Evolutionary conservation across 306 rosid species (phyloP).

Genomic region (Sophora flavescens): DNA sequence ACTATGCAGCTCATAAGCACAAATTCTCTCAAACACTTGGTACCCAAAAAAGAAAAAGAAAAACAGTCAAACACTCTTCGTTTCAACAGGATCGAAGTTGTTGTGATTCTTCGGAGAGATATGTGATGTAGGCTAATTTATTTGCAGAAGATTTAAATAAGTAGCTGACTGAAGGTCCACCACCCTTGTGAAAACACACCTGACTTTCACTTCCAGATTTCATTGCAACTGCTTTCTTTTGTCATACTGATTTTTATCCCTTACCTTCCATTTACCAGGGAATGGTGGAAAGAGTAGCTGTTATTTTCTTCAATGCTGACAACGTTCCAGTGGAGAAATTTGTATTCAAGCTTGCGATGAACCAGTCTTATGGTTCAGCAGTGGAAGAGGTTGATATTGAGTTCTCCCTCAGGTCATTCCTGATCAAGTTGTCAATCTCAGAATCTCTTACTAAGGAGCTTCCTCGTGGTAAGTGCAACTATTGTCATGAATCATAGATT

Average conservation of each 20-base stretch:
- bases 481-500: slow-evolving; percentile 24
- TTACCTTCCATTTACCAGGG: slow-evolving; percentile 59
- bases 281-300: slow-evolving; percentile 82
- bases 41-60: not conserved
- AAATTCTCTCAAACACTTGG: not conserved
- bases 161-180: slow-evolving; percentile 8
- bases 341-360: slow-evolving; percentile 72
- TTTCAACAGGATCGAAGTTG: slow-evolving; percentile 3
- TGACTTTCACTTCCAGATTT: not conserved
- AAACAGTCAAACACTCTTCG: not conserved
- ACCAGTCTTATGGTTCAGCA: slow-evolving; percentile 63
- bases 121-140: slow-evolving; percentile 27
- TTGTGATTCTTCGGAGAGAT: slow-evolving; percentile 5
- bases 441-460: slow-evolving; percentile 72
- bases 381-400: slow-evolving; percentile 73
- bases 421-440: slow-evolving; percentile 75
- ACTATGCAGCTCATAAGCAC: not conserved
- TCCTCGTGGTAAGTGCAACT: slow-evolving; percentile 61
- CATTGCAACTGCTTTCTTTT: slow-evolving; percentile 26
- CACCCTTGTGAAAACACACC: slow-evolving; percentile 6
- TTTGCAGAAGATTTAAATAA: slow-evolving; percentile 18
- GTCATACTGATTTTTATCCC: slow-evolving; percentile 36
- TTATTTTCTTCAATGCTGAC: slow-evolving; percentile 66
- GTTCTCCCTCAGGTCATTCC: slow-evolving; percentile 84
- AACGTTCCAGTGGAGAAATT: slow-evolving; percentile 73